phyloP scores from a whole-genome alignment of 1,139 yeast species.

The Citeromyces hawaiiensis region DNA sequence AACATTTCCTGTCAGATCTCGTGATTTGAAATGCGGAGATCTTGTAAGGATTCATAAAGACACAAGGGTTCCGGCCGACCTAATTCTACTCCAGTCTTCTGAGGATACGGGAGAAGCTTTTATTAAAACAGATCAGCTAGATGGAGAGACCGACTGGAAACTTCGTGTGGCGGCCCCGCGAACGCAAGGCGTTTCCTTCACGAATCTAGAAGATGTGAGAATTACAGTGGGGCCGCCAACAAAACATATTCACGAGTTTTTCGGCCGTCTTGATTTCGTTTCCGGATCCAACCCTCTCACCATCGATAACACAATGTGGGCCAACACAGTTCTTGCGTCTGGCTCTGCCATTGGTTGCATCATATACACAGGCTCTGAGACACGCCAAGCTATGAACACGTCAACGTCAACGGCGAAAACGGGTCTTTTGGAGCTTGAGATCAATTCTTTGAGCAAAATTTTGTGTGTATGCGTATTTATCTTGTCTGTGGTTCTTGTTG shows the following conservation, averaged over 20 bases:
- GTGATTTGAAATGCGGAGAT: conserved; percentile 75
- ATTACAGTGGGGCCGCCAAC: conserved; percentile 68
- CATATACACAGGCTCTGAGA: conserved; percentile 82
- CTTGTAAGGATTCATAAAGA: conserved; percentile 73
- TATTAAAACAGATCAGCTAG: conserved; percentile 92
- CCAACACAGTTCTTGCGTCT: conserved; percentile 91
- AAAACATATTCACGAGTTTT: conserved; percentile 68
- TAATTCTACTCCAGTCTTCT: conserved; percentile 72
- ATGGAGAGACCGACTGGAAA: conserved; percentile 99
- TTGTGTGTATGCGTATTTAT: conserved; percentile 78
- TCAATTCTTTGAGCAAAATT: conserved; percentile 77
- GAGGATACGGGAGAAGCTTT: conserved; percentile 81
- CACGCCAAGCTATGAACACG: conserved; percentile 91
- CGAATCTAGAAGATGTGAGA: conserved; percentile 30
- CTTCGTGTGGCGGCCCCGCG: conserved; percentile 61
- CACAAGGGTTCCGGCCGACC: conserved; percentile 84
- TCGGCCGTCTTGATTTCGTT: conserved; percentile 53
- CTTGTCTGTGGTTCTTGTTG: conserved; percentile 65
- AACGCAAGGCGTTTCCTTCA: conserved; percentile 46
- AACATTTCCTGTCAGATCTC: conserved; percentile 37
- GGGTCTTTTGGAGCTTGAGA: conserved; percentile 82
- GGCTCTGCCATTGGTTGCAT: conserved; percentile 85
- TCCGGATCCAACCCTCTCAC: conserved; percentile 53
- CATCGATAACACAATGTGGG: conserved; percentile 94
- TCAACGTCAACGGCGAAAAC: conserved; percentile 82